A percentile compares a stretch with the other conserved stretches of the same genome.
Conservation (phyloP, 176 grass and related monocot species). For the Poa pratensis region DNA sequence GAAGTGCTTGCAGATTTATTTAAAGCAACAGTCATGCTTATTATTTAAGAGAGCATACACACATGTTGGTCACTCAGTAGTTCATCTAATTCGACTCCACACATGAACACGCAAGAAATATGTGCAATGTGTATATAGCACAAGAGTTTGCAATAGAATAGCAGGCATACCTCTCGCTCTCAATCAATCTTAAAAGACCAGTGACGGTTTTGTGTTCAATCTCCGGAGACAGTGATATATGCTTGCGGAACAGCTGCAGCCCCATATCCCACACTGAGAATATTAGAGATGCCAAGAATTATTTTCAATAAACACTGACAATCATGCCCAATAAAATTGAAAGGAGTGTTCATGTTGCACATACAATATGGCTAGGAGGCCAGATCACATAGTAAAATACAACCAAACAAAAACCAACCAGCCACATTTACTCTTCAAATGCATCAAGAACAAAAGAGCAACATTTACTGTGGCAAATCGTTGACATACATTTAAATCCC, state of each 20-base stretch:
- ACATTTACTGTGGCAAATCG: not conserved
- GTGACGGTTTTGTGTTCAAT: conserved; percentile 96
- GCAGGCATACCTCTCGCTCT: conserved; percentile 84
- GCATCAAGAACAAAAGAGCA: not conserved
- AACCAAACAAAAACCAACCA: not conserved
- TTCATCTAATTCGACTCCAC: not conserved
- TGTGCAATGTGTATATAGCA: conserved; percentile 15
- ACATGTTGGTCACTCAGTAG: not conserved
- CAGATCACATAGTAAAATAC: not conserved
- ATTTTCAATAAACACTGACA: conserved; percentile 8
- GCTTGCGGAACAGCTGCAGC: conserved; percentile 85
- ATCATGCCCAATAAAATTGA: not conserved
- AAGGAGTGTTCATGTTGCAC: not conserved
- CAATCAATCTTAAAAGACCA: conserved; percentile 95
- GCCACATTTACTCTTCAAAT: not conserved
- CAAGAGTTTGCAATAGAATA: conserved; percentile 11
- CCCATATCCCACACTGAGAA: conserved; percentile 93
- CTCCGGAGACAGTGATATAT: conserved; percentile 64
- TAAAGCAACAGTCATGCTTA: not conserved
- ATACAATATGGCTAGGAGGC: conserved; percentile 16
- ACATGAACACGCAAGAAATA: not conserved
- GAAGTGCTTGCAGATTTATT: not conserved
- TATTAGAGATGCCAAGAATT: not conserved
- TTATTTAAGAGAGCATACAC: not conserved
- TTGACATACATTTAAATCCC: not conserved